Evolutionary conservation across 1,284 basidiomycete genomes (phyloP).

Genomic region (Coriolopsis trogii): DNA sequence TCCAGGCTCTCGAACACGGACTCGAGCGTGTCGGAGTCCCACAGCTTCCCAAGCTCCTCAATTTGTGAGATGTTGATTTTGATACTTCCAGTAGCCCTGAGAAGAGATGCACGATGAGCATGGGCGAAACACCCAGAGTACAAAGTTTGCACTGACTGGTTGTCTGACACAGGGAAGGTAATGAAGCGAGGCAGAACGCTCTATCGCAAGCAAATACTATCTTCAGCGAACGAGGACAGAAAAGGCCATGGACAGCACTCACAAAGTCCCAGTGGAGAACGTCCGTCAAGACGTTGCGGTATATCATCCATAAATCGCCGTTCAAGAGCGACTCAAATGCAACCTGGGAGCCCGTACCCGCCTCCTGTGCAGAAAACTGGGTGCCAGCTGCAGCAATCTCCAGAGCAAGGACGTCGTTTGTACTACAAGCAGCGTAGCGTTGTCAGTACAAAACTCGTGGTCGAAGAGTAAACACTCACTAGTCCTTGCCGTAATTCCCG

Average conservation of each 20-base stretch:
- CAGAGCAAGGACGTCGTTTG: constrained; percentile 53
- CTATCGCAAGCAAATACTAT: constrained; percentile 30
- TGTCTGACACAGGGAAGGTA: constrained; percentile 60
- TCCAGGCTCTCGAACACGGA: constrained; percentile 45
- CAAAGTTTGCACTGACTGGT: constrained; percentile 46
- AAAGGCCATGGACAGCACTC: constrained; percentile 26
- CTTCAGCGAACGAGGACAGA: not conserved
- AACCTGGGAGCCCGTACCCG: constrained; percentile 31
- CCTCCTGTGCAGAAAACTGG: constrained; percentile 46
- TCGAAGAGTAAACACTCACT: constrained; percentile 38
- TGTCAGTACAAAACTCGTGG: not conserved
- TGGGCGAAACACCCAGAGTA: not conserved
- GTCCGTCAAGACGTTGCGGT: constrained; percentile 54
- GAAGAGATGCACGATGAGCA: no score
- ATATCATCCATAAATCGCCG: constrained; percentile 69
- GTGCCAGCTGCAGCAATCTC: constrained; percentile 59
- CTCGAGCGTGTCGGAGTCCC: constrained; percentile 48
- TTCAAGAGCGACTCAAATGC: constrained; percentile 56
- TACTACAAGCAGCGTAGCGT: constrained; percentile 32
- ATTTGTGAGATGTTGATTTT: constrained; percentile 62
- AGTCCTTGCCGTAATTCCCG: constrained; percentile 69
- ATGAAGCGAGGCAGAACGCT: constrained; percentile 66
- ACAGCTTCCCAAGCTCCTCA: constrained; percentile 51
- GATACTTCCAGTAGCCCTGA: constrained; percentile 57
- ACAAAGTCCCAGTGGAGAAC: constrained; percentile 72